A percentile compares a stretch with the other conserved stretches of the same genome.
These are phyloP conservation scores for Chalciporus chontae DNA, from an alignment of 768 basidiomycete species.

Conservation along the genomic window DNA sequence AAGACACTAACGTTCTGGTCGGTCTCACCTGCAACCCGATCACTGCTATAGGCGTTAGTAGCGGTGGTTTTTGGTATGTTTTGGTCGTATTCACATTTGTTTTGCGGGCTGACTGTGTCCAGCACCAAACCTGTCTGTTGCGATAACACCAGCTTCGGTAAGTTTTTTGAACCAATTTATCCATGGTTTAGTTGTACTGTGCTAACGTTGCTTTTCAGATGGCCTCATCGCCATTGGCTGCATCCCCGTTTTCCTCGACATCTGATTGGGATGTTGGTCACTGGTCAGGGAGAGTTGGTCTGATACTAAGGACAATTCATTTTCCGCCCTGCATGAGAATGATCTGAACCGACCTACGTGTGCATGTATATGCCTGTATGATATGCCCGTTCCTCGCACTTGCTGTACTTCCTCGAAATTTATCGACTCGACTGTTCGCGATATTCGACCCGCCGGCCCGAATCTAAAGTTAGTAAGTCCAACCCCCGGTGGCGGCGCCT, in stretches of 20 bases:
- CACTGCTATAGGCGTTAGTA: neutral
- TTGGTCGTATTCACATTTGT: neutral
- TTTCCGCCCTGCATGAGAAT: too few species aligned
- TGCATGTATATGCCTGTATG: too few species aligned
- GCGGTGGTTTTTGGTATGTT: slow-evolving; percentile 1
- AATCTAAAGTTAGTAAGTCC: neutral
- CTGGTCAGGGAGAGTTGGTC: too few species aligned
- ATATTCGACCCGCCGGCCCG: neutral
- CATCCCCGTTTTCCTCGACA: neutral
- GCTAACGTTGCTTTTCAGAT: neutral
- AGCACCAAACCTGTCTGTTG: neutral
- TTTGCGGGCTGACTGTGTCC: neutral
- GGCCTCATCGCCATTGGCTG: neutral
- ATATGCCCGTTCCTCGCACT: too few species aligned
- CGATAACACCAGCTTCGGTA: neutral
- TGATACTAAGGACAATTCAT: too few species aligned
- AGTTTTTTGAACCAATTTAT: neutral
- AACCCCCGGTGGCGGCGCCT: slow-evolving; percentile 5
- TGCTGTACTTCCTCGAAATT: too few species aligned
- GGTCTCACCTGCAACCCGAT: neutral
- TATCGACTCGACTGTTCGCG: too few species aligned
- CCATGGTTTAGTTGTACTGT: neutral
- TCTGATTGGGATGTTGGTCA: too few species aligned
- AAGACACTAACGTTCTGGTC: too few species aligned
- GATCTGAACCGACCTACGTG: too few species aligned